Conservation (phyloP, 305 asterid genomes). For the Fraxinus nigra region DNA sequence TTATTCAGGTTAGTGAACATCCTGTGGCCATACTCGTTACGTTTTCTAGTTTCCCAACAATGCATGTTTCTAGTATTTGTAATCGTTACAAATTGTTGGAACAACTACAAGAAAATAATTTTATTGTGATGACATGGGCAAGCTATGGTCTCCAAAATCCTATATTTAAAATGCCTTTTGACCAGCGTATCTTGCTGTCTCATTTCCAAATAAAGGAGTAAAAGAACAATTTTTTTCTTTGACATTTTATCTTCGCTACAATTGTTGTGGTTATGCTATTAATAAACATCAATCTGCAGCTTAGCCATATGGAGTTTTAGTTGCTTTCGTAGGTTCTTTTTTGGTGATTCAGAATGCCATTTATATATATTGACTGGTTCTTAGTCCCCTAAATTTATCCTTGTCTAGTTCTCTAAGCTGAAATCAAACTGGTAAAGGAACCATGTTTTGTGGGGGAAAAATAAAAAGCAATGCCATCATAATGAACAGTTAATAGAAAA, state of each 20-base stretch:
- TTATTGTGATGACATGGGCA: neutral
- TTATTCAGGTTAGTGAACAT: constrained; percentile 69
- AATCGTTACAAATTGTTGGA: neutral
- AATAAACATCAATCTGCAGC: neutral
- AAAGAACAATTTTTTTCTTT: neutral
- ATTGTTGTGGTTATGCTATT: neutral
- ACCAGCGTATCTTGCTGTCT: neutral
- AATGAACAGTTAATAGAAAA: neutral
- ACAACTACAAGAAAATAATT: neutral
- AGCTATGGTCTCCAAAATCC: neutral
- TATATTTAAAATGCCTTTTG: neutral
- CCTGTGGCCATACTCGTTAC: neutral
- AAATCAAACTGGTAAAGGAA: neutral
- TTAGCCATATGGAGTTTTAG: neutral
- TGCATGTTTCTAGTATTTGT: neutral
- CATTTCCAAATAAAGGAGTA: neutral
- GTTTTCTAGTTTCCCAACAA: neutral
- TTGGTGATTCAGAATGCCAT: neutral
- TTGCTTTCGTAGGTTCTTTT: neutral
- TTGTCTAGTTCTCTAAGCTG: neutral
- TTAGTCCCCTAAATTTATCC: neutral
- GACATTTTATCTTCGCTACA: neutral
- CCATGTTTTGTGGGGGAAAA: neutral
- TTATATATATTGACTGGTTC: neutral
- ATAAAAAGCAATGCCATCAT: neutral